Base-by-base conservation (phyloP, 352 stramenopile species). In the Pythium scleroteichum region DNA sequence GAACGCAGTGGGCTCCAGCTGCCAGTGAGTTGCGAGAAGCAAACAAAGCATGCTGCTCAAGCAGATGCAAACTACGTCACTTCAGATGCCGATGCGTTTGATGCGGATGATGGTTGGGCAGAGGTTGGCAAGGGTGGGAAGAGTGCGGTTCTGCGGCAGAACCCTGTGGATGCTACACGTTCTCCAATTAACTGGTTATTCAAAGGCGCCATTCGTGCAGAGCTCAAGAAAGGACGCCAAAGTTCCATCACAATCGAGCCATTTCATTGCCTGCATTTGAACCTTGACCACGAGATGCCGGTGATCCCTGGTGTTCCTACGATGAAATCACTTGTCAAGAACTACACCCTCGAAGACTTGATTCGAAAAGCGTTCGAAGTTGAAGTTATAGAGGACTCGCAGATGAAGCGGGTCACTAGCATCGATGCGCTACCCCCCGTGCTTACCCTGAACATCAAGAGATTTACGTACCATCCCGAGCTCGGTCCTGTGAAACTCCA, bases 131-230 rank as follows among this genome's bases (percentile, higher is more conserved):
- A 85, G 49, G 74, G 76, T 5, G 85, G 85, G n/a, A 92, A 89
- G 64, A 91, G 75, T 49, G 85, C 79, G 20, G 77, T 92, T 40
- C 47, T 94, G 44, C 82, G 80, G 19, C 82, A 92, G 52, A 90
- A 93, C 51, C 75, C 70, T 7, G 77, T 90, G 16, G 80, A 92
- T 39, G 68, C 66, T 10, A 76, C 64, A 13, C 78, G 76, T 0
- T 94, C 85, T 56, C 85, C 85, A 5, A 88, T 94, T 62, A 94
- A 91, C 59, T 92, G 85, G 78, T 65, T 94, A 27, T 94, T 94
- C 42, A 94, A 93, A 56, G 85, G 85, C 46, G 75, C 79, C 4
- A 70, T 94, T 19, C 85, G 85, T 41, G 91, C 82, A 0, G 85
- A 94, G 46, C 62, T 92, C 48, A 88, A 88, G 59, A 82, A 91